These are phyloP conservation scores for Alternaria triticina DNA, from an alignment of 2,329 filamentous ascomycete genomes.

Conservation along the genomic window DNA sequence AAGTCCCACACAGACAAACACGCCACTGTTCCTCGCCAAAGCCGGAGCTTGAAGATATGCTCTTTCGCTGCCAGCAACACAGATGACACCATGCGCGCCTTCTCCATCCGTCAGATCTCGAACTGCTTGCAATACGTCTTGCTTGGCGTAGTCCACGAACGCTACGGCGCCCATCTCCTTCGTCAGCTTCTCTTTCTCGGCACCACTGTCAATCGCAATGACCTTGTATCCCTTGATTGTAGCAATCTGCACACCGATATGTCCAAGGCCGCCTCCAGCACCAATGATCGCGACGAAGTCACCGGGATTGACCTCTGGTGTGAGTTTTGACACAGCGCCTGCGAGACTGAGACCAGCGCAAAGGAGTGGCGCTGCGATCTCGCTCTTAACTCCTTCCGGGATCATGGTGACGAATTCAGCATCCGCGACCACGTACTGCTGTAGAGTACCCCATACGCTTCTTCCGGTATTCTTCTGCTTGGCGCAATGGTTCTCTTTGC, in stretches of 20 bases:
- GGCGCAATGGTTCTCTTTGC: conserved; percentile 51
- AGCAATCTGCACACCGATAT: conserved; percentile 77
- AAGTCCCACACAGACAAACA: conserved; percentile 57
- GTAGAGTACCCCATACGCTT: conserved; percentile 45
- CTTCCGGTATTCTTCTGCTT: conserved; percentile 53
- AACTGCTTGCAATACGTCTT: conserved; percentile 50
- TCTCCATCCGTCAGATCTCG: conserved; percentile 50
- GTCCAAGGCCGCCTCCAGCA: conserved; percentile 81
- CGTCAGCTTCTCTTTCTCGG: conserved; percentile 76
- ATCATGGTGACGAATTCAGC: conserved; percentile 42
- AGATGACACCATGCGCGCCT: conserved; percentile 56
- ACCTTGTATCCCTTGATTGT: conserved; percentile 84
- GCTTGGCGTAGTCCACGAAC: conserved; percentile 79
- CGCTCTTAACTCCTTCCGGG: conserved; percentile 46
- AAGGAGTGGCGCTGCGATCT: conserved; percentile 45
- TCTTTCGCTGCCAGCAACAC: conserved; percentile 53
- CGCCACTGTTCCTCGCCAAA: conserved; percentile 54
- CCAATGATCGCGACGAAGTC: conserved; percentile 83
- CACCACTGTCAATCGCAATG: conserved; percentile 83
- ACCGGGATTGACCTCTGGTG: conserved; percentile 73
- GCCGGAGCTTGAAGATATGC: conserved; percentile 54
- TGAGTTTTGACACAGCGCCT: conserved; percentile 82
- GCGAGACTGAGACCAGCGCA: conserved; percentile 65
- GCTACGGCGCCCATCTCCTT: conserved; percentile 71
- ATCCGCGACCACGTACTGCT: conserved; percentile 45